Conservation (phyloP, 306 rosid genomes). For the Vigna unguiculata region DNA sequence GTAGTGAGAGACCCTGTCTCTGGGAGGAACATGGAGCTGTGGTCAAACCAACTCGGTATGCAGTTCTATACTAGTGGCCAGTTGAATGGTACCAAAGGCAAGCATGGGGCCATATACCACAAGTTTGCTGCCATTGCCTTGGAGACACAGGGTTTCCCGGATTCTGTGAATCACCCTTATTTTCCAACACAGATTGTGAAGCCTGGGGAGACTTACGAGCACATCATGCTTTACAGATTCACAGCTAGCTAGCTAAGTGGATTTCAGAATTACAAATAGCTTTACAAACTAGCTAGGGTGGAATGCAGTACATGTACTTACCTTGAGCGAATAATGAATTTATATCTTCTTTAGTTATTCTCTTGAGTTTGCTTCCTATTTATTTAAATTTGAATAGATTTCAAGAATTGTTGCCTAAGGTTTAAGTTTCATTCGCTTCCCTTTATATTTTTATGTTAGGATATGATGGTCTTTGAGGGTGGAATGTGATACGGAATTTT, state of each 20-base stretch:
- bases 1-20: conserved; percentile 51
- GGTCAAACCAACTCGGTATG: conserved; percentile 66
- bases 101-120: conserved; percentile 51
- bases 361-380: neutral
- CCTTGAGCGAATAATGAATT: neutral
- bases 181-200: conserved; percentile 68
- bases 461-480: neutral
- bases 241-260: conserved; percentile 48
- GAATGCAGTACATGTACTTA: too few relatives aligned
- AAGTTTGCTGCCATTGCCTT: conserved; percentile 54
- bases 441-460: neutral
- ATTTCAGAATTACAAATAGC: neutral
- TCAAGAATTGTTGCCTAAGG: neutral
- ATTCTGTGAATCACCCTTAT: conserved; percentile 57
- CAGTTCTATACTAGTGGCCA: conserved; percentile 62
- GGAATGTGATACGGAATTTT: neutral
- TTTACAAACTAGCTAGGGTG: too few relatives aligned
- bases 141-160: conserved; percentile 77
- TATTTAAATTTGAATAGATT: conserved; percentile 8
- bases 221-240: conserved; percentile 66
- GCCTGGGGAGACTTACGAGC: conserved; percentile 65
- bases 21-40: conserved; percentile 74
- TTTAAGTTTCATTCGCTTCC: neutral
- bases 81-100: conserved; percentile 57
- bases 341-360: neutral